Evolutionary conservation across 176 grass and related monocot species (phyloP).

Genomic region (Ensete glaucum): DNA sequence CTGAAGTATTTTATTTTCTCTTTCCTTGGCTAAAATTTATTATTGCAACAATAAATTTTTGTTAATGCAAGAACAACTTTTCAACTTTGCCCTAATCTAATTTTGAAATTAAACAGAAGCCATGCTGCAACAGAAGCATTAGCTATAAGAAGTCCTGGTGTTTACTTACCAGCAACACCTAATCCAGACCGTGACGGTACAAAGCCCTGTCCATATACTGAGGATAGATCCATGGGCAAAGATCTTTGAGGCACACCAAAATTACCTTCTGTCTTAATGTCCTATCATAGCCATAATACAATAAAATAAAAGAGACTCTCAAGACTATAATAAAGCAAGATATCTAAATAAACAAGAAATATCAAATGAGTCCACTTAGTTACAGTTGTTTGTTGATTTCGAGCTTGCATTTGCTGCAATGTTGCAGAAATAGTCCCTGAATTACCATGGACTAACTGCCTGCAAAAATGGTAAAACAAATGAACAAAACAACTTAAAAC

Average conservation of each 20-base stretch:
- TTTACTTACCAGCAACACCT: slow-evolving; percentile 48
- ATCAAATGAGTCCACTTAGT: slow-evolving; percentile 15
- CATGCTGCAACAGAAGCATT: no score
- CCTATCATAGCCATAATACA: slow-evolving; percentile 28
- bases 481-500: no score
- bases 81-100: no score
- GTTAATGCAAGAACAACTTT: no score
- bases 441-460: slow-evolving; percentile 66
- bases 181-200: slow-evolving; percentile 87
- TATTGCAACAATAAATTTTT: no score
- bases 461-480: slow-evolving; percentile 13
- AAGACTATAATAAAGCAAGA: slow-evolving; percentile 14
- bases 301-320: slow-evolving; percentile 15
- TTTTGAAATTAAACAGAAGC: no score
- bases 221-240: slow-evolving; percentile 82
- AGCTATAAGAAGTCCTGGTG: background rate
- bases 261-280: slow-evolving; percentile 80
- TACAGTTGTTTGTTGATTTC: slow-evolving; percentile 76
- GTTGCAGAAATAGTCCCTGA: slow-evolving; percentile 80
- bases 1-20: no score
- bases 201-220: slow-evolving; percentile 78
- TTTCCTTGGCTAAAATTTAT: no score
- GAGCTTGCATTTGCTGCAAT: slow-evolving; percentile 83
- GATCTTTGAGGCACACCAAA: slow-evolving; percentile 78
- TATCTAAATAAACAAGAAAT: slow-evolving; percentile 11